A percentile compares a stretch with the other conserved stretches of the same genome.
These are phyloP conservation scores for Kuraishia molischiana DNA, from an alignment of 805 yeast species.

Conservation along the genomic window DNA sequence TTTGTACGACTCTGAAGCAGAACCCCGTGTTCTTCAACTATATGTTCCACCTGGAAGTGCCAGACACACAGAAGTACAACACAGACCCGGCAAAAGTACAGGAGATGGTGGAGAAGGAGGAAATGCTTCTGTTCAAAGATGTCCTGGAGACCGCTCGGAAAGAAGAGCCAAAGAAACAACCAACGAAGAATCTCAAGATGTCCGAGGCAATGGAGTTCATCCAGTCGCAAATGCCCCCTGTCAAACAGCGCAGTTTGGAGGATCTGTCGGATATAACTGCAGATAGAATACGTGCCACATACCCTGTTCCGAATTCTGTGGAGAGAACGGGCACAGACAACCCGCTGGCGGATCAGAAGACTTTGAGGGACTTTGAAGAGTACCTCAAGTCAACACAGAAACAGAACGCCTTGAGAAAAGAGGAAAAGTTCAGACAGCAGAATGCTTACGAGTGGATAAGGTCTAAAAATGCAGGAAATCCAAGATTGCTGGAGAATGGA, in stretches of 20 bases:
- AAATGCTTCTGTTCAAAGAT: neutral
- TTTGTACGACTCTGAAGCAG: constrained; percentile 13
- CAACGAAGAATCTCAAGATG: neutral
- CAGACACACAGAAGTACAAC: neutral
- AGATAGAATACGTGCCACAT: neutral
- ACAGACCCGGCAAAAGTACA: no score
- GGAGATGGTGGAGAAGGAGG: neutral
- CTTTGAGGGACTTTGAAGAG: constrained; percentile 21
- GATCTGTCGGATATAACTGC: constrained; percentile 2
- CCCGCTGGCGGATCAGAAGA: constrained; percentile 1
- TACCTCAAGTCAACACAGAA: constrained; percentile 34
- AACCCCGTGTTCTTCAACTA: constrained; percentile 8
- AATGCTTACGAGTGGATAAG: constrained; percentile 45
- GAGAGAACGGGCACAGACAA: neutral
- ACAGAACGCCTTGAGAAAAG: constrained; percentile 27
- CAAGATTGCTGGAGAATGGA: constrained; percentile 27
- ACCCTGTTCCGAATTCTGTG: neutral
- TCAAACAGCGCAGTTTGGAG: neutral
- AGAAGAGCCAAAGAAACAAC: neutral
- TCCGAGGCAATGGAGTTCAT: neutral
- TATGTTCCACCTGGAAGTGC: constrained; percentile 2
- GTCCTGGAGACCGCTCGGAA: neutral
- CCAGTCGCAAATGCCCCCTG: constrained; percentile 4
- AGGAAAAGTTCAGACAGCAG: constrained; percentile 33
- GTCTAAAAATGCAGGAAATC: constrained; percentile 19